These are phyloP conservation scores for Styphnolobium japonicum DNA, from an alignment of 306 rosid species.

Conservation along the genomic window DNA sequence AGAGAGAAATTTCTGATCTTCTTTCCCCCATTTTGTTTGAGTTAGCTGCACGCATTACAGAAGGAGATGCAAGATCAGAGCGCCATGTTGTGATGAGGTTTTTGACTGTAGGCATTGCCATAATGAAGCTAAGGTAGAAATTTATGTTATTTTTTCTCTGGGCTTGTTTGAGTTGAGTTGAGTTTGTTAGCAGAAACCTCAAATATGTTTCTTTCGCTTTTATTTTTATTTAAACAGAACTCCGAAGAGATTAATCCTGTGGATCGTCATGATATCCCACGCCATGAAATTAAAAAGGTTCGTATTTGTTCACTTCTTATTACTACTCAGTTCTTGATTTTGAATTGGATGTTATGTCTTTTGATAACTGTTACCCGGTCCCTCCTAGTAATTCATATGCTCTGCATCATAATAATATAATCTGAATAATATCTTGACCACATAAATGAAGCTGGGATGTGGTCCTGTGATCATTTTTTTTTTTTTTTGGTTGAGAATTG, in stretches of 20 bases:
- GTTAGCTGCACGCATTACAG: conserved; percentile 64
- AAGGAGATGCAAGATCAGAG: conserved; percentile 67
- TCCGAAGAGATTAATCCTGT: conserved; percentile 34
- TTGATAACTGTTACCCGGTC: background rate
- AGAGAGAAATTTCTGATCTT: background rate
- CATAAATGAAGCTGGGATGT: no score
- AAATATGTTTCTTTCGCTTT: background rate
- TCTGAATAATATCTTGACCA: background rate
- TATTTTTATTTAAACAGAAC: conserved; percentile 38
- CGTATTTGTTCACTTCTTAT: background rate
- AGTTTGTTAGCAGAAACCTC: background rate
- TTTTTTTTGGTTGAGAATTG: no score
- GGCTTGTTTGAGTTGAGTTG: background rate
- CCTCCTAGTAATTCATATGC: background rate
- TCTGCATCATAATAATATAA: background rate
- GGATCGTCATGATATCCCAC: conserved; percentile 60
- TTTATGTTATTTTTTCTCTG: background rate
- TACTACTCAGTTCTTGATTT: background rate
- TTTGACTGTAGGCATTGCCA: conserved; percentile 77
- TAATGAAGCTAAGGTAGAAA: conserved; percentile 62
- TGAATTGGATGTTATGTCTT: background rate
- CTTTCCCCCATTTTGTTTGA: background rate
- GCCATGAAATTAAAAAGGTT: conserved; percentile 65
- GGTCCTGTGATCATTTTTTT: no score
- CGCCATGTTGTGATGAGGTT: conserved; percentile 71